Base-by-base conservation (phyloP, 768 basidiomycete species). In the Serendipita sp. region DNA sequence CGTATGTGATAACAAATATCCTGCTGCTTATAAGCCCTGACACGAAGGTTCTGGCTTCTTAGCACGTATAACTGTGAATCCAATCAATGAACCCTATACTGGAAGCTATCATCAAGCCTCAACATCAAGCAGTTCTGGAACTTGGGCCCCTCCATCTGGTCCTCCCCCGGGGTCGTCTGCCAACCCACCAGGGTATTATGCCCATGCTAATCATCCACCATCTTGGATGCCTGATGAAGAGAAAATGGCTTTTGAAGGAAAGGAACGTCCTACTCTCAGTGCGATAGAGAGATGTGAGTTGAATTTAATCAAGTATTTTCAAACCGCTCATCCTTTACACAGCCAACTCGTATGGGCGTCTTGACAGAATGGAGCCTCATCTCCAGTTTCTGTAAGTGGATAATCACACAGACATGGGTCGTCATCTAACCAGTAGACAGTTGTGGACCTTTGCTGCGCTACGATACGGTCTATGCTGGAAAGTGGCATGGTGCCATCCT, bases 401-500 rank as follows among this genome's bases (percentile, higher is more conserved):
- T 11, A 11, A 60, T 60, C n/a, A 28, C n/a, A 11, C 35, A 10
- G 8, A 60, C 35, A 10, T 10, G 32, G 8, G 35, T n/a, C 28
- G 30, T 60, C 24, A 24, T 37, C 56, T 60, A 38, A 60, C 8
- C 16, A 34, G 10, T 30, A n/a, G 10, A 60, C 34, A 60, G 56
- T n/a, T 60, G 88, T 65, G 92, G 93, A 0, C 92, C 92, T 24
- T 76, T 97, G 16, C 75, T 97, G 67, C 84, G 88, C 46, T 97
- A 92, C 70, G 93, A 97, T 71, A 98, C 92, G 0, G 81, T 89
- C 30, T 86, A 89, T 68, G 77, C 84, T 66, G 83, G 85, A 16
- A 76, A 92, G 41, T 99, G 92, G 91, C 81, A 86, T 67, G 95
- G 93, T 4, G 89, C 88, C 11, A 90, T 84, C 10, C 75, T 99